Percentiles rank a stretch among this genome's conserved stretches.
phyloP scores from a whole-genome alignment of 108 stramenopile genomes.

The Cylindrotheca fusiformis region DNA sequence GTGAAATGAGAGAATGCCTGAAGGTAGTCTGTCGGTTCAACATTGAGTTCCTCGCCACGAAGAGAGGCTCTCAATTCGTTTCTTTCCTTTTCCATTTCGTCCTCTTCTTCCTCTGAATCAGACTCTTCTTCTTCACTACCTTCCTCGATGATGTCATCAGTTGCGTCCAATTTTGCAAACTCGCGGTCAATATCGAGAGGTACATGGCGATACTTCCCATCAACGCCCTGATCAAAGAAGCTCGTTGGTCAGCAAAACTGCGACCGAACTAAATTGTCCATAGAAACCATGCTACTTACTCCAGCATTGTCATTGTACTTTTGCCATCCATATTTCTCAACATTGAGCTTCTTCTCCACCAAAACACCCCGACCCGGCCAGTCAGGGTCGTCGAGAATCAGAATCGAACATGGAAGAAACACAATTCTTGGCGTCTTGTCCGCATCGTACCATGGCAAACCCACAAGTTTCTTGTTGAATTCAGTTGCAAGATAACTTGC shows the following conservation, averaged over 20 bases:
- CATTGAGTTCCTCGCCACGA: not conserved
- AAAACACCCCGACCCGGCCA: conserved; percentile 42
- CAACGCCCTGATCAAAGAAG: conserved; percentile 3
- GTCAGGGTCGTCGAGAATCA: conserved; percentile 39
- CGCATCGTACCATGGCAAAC: conserved; percentile 28
- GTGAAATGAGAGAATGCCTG: conserved; percentile 58
- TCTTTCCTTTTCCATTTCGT: not conserved
- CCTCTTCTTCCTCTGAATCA: conserved; percentile 8
- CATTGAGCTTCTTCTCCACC: conserved; percentile 58
- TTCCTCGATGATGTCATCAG: not conserved
- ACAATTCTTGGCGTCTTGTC: conserved; percentile 32
- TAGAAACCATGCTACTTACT: not conserved
- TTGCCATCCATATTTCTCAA: conserved; percentile 40
- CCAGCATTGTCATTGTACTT: conserved; percentile 66
- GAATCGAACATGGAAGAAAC: conserved; percentile 49
- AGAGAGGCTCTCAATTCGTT: not conserved
- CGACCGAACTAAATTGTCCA: no score
- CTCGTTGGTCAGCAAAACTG: no score
- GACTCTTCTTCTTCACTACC: not conserved
- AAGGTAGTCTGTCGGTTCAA: conserved; percentile 49
- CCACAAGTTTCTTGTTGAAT: conserved; percentile 38
- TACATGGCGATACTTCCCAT: conserved; percentile 12
- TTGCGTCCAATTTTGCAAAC: conserved; percentile 7
- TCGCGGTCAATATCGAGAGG: conserved; percentile 21
- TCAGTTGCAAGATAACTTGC: conserved; percentile 40